Evolutionary conservation across 2,329 filamentous ascomycete genomes (phyloP).

Genomic region (Seiridium cupressi): DNA sequence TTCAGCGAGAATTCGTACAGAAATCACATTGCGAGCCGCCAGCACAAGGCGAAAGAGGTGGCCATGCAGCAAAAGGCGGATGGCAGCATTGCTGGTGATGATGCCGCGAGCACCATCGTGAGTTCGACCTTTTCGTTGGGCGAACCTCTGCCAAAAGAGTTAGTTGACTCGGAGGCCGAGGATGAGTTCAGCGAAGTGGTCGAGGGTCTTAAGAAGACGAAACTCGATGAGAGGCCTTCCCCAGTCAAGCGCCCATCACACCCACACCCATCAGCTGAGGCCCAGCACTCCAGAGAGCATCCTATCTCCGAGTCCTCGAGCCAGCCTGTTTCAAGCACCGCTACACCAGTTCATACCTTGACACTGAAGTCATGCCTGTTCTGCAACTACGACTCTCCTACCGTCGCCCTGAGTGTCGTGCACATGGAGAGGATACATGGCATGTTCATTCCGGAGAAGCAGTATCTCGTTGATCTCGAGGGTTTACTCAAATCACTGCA

Average conservation of each 20-base stretch:
- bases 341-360: slow-evolving; percentile 36
- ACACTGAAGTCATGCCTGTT: slow-evolving; percentile 71
- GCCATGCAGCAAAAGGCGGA: slow-evolving; percentile 36
- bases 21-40: slow-evolving; percentile 88
- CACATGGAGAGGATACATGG: slow-evolving; percentile 94
- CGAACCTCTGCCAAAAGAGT: slow-evolving; percentile 61
- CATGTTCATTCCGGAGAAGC: slow-evolving; percentile 91
- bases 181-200: slow-evolving; percentile 76
- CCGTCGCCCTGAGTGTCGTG: slow-evolving; percentile 69
- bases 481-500: slow-evolving; percentile 78
- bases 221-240: slow-evolving; percentile 37
- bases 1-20: slow-evolving; percentile 95
- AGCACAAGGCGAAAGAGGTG: slow-evolving; percentile 73
- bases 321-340: slow-evolving; percentile 42
- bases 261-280: slow-evolving; percentile 41
- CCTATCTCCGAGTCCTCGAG: slow-evolving; percentile 33
- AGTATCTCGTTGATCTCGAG: slow-evolving; percentile 78
- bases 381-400: slow-evolving; percentile 83
- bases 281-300: slow-evolving; percentile 46
- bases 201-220: slow-evolving; percentile 70
- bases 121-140: slow-evolving; percentile 91
- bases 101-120: slow-evolving; percentile 78
- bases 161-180: slow-evolving; percentile 66
- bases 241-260: slow-evolving; percentile 55
- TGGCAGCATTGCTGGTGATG: slow-evolving; percentile 54